Evolutionary conservation across 495 filamentous ascomycete genomes (phyloP).

Genomic region (Aspergillus cavernicola): DNA sequence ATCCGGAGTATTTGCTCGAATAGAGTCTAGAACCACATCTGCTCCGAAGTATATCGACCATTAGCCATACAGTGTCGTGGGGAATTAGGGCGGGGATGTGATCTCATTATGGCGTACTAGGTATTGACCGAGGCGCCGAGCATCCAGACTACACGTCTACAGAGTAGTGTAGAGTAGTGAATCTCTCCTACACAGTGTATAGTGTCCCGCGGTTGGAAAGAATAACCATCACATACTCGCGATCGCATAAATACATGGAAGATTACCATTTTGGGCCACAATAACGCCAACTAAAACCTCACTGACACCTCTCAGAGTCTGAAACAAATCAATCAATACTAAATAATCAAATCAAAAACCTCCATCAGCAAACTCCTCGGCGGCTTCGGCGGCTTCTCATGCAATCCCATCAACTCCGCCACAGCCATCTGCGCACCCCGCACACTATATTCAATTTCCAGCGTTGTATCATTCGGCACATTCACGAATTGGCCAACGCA

Average conservation of each 20-base stretch:
- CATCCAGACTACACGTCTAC: no score
- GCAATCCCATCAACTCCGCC: conserved; percentile 20
- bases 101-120: conserved; percentile 4
- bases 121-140: no score
- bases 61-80: background rate
- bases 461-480: conserved; percentile 34
- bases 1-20: no score
- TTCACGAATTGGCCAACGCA: conserved; percentile 43
- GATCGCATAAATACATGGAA: no score
- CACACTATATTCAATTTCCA: conserved; percentile 43
- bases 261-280: no score
- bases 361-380: conserved; percentile 14
- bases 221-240: no score
- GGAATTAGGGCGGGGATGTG: background rate
- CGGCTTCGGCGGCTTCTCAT: conserved; percentile 7
- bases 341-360: conserved; percentile 12
- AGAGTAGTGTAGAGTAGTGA: no score
- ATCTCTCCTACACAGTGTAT: no score
- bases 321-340: background rate
- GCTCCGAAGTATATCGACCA: no score
- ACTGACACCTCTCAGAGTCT: no score
- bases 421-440: conserved; percentile 39
- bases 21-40: no score
- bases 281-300: background rate
- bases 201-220: no score